These are phyloP conservation scores for Hypoxylon sp. DNA, from an alignment of 2,329 filamentous ascomycete species.

Conservation along the genomic window DNA sequence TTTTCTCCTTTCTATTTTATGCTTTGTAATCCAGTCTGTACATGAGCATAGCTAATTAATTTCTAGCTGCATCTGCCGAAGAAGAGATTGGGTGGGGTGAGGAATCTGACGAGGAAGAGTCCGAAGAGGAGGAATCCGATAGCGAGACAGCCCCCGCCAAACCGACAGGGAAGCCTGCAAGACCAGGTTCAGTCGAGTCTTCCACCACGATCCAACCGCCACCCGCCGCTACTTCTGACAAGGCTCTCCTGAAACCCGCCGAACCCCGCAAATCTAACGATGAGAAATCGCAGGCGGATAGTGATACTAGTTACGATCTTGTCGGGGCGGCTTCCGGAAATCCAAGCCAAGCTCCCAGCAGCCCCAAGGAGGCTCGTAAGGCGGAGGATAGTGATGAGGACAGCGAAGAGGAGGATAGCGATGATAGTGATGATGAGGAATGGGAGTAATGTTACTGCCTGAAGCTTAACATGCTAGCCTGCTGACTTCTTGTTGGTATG, in stretches of 20 bases:
- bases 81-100: constrained; percentile 74
- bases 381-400: constrained; percentile 74
- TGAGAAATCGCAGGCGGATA: constrained; percentile 88
- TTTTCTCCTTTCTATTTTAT: constrained; percentile 7
- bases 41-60: constrained; percentile 46
- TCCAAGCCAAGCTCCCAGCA: constrained; percentile 78
- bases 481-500: constrained; percentile 18
- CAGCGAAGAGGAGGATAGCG: constrained; percentile 76
- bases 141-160: constrained; percentile 50
- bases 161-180: constrained; percentile 50
- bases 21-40: constrained; percentile 4
- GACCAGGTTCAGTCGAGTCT: constrained; percentile 60
- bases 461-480: constrained; percentile 16
- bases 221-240: constrained; percentile 45
- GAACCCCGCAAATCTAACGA: constrained; percentile 82
- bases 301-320: constrained; percentile 95
- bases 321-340: constrained; percentile 80
- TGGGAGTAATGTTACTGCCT: constrained; percentile 43
- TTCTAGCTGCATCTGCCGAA: constrained; percentile 70
- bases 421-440: constrained; percentile 42
- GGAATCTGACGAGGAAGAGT: constrained; percentile 68
- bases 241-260: constrained; percentile 64
- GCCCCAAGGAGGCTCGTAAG: constrained; percentile 65
- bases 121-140: constrained; percentile 69
- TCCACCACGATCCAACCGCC: constrained; percentile 70